Percentiles rank a stretch among this genome's conserved stretches.
Evolutionary conservation across 176 grass and related monocot species (phyloP).

Genomic region (Paspalum vaginatum): DNA sequence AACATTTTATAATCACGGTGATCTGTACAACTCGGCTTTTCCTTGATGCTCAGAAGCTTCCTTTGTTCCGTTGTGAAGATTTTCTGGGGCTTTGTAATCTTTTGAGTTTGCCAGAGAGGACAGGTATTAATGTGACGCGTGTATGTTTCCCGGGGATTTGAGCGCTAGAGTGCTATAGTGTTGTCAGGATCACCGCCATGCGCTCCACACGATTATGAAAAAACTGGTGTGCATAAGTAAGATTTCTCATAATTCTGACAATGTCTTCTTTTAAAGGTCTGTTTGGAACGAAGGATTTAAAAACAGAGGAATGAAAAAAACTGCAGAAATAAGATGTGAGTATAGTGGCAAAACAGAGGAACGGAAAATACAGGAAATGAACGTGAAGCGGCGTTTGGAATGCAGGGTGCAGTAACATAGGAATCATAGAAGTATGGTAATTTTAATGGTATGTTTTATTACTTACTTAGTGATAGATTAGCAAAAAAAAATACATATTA

Average conservation of each 20-base stretch:
- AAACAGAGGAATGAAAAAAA: no score
- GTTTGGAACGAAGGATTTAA: no score
- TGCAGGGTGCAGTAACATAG: no score
- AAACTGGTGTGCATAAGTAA: neutral
- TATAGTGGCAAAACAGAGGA: no score
- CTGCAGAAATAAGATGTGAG: no score
- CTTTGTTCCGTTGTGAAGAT: constrained; percentile 40
- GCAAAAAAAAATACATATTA: no score
- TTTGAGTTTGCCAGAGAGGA: neutral
- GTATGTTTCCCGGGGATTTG: constrained; percentile 15
- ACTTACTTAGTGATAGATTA: no score
- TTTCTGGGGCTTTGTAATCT: neutral
- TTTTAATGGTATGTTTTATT: no score
- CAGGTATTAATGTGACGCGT: neutral
- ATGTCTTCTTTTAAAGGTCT: neutral
- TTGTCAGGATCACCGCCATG: neutral
- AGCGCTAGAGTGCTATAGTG: constrained; percentile 3
- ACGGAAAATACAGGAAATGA: no score
- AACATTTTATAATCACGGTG: constrained; percentile 42
- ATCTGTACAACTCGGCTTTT: constrained; percentile 37
- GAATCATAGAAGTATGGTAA: no score
- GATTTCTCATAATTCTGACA: constrained; percentile 14
- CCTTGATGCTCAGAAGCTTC: constrained; percentile 49
- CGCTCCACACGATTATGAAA: neutral
- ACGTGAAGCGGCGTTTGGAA: no score